These are phyloP conservation scores for Henckelia pumila DNA, from an alignment of 257 asterid genomes.

Conservation along the genomic window DNA sequence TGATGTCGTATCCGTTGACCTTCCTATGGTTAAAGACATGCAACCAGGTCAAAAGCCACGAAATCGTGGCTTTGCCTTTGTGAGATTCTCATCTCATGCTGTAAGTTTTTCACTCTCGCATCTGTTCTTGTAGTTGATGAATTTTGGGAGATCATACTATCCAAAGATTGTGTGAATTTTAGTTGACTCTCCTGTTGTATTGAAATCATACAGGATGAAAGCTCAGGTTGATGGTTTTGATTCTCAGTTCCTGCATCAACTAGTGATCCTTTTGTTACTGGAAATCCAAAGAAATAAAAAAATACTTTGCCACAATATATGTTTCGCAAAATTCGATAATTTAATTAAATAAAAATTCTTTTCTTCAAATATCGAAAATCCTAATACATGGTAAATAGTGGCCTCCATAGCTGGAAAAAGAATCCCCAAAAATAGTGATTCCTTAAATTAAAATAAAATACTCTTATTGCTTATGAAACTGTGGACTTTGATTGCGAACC, in stretches of 20 bases:
- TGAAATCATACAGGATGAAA: slow-evolving; percentile 77
- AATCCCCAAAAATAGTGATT: background rate
- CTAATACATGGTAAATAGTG: background rate
- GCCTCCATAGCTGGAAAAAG: background rate
- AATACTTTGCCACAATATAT: slow-evolving; percentile 23
- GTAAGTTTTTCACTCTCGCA: slow-evolving; percentile 44
- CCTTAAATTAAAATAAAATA: background rate
- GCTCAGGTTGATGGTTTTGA: slow-evolving; percentile 91
- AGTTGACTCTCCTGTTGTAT: slow-evolving; percentile 61
- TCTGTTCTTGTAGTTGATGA: slow-evolving; percentile 21
- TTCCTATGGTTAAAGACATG: slow-evolving; percentile 48
- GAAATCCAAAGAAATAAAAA: slow-evolving; percentile 25
- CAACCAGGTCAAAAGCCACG: slow-evolving; percentile 56
- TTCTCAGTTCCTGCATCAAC: slow-evolving; percentile 69
- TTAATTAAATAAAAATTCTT: background rate
- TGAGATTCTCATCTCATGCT: slow-evolving; percentile 79
- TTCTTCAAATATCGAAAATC: background rate
- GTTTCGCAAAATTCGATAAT: slow-evolving; percentile 19
- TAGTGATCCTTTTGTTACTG: slow-evolving; percentile 42
- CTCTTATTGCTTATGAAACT: background rate
- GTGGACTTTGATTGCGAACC: background rate
- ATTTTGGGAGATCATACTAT: slow-evolving; percentile 21
- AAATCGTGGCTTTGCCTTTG: slow-evolving; percentile 92
- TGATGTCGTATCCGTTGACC: slow-evolving; percentile 73
- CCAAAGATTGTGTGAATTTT: slow-evolving; percentile 31